phyloP scores from a whole-genome alignment of 108 stramenopile genomes.

The Cylindrotheca closterium region DNA sequence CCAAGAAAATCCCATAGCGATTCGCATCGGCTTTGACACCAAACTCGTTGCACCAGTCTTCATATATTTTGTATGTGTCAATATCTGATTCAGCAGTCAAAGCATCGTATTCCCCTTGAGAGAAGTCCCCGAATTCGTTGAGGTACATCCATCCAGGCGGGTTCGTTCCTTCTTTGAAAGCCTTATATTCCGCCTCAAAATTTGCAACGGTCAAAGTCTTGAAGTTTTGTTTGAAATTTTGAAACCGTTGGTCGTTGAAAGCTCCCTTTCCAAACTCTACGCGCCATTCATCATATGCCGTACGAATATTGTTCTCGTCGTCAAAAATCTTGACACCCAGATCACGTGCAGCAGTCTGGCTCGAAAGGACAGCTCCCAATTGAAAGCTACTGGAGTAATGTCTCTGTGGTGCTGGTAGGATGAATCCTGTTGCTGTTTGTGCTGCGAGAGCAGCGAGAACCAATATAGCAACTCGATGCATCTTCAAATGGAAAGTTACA shows the following conservation, averaged over 20 bases:
- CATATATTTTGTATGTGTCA: constrained; percentile 7
- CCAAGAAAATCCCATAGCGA: constrained; percentile 16
- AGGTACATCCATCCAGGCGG: constrained; percentile 55
- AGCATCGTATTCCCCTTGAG: constrained; percentile 67
- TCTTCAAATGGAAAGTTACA: no score
- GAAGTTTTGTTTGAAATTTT: constrained; percentile 69
- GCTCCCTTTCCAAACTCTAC: constrained; percentile 54
- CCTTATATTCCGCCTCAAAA: constrained; percentile 63
- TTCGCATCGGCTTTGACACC: constrained; percentile 4
- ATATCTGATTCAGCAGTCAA: constrained; percentile 3
- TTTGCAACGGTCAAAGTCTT: constrained; percentile 74
- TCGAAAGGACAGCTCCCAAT: neutral
- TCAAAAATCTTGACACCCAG: constrained; percentile 5
- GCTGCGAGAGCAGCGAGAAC: no score
- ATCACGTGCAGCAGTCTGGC: neutral
- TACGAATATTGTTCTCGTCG: constrained; percentile 62
- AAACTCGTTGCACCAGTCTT: constrained; percentile 13
- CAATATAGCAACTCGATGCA: no score
- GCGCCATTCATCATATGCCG: constrained; percentile 84
- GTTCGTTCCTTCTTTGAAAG: constrained; percentile 44
- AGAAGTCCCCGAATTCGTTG: constrained; percentile 82
- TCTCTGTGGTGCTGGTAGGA: no score
- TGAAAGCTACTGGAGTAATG: no score
- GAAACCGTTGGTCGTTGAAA: constrained; percentile 44
- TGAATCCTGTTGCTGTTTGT: no score